Percentiles rank a stretch among this genome's conserved stretches.
These are phyloP conservation scores for Torulaspora quercuum DNA, from an alignment of 805 yeast species.

Conservation along the genomic window DNA sequence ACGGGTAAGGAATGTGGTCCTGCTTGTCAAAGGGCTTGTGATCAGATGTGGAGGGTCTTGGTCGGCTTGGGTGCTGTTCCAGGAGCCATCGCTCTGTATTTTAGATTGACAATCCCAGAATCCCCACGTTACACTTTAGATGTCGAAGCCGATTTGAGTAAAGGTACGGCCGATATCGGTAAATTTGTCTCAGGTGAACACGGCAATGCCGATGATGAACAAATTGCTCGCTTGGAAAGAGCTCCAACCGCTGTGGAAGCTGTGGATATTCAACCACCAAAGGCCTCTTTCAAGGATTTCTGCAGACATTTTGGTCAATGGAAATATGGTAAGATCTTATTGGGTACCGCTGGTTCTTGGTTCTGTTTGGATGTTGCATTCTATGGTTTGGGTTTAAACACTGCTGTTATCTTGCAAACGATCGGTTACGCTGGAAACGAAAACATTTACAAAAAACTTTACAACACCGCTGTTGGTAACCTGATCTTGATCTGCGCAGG, in stretches of 20 bases:
- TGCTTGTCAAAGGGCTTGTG: slow-evolving; percentile 71
- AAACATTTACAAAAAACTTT: slow-evolving; percentile 66
- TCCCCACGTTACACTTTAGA: slow-evolving; percentile 89
- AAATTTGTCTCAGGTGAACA: slow-evolving; percentile 48
- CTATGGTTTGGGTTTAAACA: slow-evolving; percentile 83
- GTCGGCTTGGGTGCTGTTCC: slow-evolving; percentile 91
- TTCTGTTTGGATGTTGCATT: slow-evolving; percentile 85
- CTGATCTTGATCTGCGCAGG: slow-evolving; percentile 92
- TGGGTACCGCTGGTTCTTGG: slow-evolving; percentile 93
- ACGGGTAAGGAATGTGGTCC: slow-evolving; percentile 58
- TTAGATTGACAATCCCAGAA: slow-evolving; percentile 91
- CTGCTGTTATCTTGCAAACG: slow-evolving; percentile 72
- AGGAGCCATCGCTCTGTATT: slow-evolving; percentile 78
- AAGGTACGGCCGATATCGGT: slow-evolving; percentile 54
- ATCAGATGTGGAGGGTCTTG: slow-evolving; percentile 91
- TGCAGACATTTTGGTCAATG: slow-evolving; percentile 71
- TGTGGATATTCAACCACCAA: slow-evolving; percentile 52
- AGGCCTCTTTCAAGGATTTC: slow-evolving; percentile 79
- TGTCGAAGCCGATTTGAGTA: slow-evolving; percentile 55
- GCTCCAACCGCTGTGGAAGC: slow-evolving; percentile 46
- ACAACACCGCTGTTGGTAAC: slow-evolving; percentile 86
- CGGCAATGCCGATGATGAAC: slow-evolving; percentile 51
- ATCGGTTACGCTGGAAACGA: slow-evolving; percentile 76
- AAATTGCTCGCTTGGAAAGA: slow-evolving; percentile 44
- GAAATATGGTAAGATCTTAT: slow-evolving; percentile 77